Evolutionary conservation across 2,329 filamentous ascomycete genomes (phyloP).

Genomic region (Lachnellula hyalina): DNA sequence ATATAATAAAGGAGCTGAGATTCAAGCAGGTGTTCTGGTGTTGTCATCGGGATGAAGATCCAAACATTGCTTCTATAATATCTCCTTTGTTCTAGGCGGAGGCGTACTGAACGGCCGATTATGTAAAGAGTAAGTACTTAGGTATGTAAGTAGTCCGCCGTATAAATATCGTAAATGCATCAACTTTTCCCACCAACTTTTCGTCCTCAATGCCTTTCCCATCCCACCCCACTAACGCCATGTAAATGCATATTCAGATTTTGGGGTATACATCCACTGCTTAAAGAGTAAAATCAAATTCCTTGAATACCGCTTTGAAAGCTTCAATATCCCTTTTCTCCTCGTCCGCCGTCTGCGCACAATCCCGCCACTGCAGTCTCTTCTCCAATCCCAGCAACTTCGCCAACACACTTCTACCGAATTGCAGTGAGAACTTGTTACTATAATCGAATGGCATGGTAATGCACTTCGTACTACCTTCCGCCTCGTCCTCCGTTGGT

Average conservation of each 20-base stretch:
- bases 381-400: slow-evolving; percentile 78
- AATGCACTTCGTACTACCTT: slow-evolving; percentile 55
- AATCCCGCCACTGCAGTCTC: slow-evolving; percentile 80
- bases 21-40: too few relatives aligned
- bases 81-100: too few relatives aligned
- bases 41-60: too few relatives aligned
- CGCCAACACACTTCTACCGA: slow-evolving; percentile 79
- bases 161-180: neutral
- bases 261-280: neutral
- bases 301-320: slow-evolving; percentile 77
- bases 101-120: too few relatives aligned
- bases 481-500: slow-evolving; percentile 39
- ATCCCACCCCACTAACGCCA: neutral
- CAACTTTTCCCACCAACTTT: neutral
- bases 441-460: slow-evolving; percentile 67
- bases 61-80: too few relatives aligned
- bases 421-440: slow-evolving; percentile 83
- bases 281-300: slow-evolving; percentile 66
- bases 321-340: slow-evolving; percentile 72
- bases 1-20: too few relatives aligned
- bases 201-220: neutral
- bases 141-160: neutral
- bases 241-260: neutral
- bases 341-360: slow-evolving; percentile 68
- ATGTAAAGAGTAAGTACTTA: too few relatives aligned